Evolutionary conservation across 345 rosid species (phyloP).

Genomic region (Ricinus communis): DNA sequence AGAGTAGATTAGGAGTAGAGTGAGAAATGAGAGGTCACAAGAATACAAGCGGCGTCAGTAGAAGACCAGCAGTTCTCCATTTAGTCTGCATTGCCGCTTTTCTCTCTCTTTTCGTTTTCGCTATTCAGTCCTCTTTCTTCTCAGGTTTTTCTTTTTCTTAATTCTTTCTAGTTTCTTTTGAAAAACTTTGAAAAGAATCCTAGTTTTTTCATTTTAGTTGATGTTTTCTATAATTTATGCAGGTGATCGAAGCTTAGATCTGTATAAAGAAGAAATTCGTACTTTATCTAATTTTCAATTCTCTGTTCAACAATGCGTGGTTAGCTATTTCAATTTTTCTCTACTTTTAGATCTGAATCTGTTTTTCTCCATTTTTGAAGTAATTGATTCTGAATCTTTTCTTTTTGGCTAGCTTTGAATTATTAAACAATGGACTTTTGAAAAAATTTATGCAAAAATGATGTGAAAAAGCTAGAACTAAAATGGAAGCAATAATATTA

Average conservation of each 20-base stretch:
- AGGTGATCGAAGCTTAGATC: constrained; percentile 42
- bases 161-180: background rate
- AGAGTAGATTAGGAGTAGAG: too few species aligned
- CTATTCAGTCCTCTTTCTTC: constrained; percentile 66
- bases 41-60: constrained; percentile 19
- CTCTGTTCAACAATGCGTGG: constrained; percentile 84
- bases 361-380: background rate
- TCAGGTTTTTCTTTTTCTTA: constrained; percentile 38
- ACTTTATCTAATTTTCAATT: constrained; percentile 67
- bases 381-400: too few species aligned
- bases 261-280: constrained; percentile 41
- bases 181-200: background rate
- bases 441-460: too few species aligned
- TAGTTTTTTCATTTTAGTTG: background rate
- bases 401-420: too few species aligned
- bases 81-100: constrained; percentile 52
- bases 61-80: constrained; percentile 52
- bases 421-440: too few species aligned
- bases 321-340: constrained; percentile 28
- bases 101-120: constrained; percentile 58
- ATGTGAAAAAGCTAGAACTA: background rate
- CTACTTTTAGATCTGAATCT: background rate
- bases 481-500: background rate
- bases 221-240: constrained; percentile 16
- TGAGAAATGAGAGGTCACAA: background rate